Evolutionary conservation across 768 basidiomycete species (phyloP).

Genomic region (Mycena maculata): DNA sequence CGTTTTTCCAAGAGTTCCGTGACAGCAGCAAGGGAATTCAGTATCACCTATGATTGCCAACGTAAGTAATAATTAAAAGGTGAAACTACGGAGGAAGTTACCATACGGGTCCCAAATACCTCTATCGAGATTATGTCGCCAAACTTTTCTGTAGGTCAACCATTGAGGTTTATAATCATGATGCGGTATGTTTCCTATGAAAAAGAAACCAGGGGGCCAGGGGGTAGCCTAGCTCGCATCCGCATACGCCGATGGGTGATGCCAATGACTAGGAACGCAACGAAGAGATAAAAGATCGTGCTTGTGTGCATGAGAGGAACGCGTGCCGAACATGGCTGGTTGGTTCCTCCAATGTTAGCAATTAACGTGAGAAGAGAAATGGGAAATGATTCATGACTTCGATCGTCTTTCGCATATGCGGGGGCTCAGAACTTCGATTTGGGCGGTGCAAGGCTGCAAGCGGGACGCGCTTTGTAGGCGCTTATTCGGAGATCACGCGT

Average conservation of each 20-base stretch:
- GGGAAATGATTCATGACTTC: too few relatives aligned
- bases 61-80: constrained; percentile 11
- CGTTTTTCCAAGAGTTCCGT: constrained; percentile 58
- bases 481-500: neutral
- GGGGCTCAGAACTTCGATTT: too few relatives aligned
- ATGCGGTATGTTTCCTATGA: constrained; percentile 48
- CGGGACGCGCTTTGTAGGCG: too few relatives aligned
- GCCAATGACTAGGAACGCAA: neutral
- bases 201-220: constrained; percentile 48
- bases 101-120: constrained; percentile 40
- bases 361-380: too few relatives aligned
- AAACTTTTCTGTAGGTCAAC: constrained; percentile 45
- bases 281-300: neutral
- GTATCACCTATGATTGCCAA: constrained; percentile 49
- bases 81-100: constrained; percentile 43
- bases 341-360: too few relatives aligned
- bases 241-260: constrained; percentile 7
- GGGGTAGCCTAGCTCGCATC: constrained; percentile 40
- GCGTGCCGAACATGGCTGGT: neutral
- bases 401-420: too few relatives aligned
- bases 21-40: constrained; percentile 53
- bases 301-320: neutral
- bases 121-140: constrained; percentile 24
- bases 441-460: too few relatives aligned
- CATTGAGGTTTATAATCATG: constrained; percentile 42